Conservation (phyloP, 1,284 basidiomycete species). For the Cronartium quercuum region DNA sequence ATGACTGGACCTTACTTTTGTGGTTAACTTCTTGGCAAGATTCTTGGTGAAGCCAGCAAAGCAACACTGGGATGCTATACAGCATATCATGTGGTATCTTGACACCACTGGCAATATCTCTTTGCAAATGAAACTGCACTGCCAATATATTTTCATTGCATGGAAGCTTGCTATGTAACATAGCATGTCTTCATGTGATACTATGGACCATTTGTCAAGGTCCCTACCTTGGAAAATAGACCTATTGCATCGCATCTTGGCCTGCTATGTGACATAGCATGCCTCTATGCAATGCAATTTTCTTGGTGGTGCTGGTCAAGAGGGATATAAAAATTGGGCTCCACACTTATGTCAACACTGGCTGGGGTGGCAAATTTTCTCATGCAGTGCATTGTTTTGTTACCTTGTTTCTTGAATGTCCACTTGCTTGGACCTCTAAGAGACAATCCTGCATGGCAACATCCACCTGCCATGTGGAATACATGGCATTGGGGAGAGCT, state of each 20-base stretch:
- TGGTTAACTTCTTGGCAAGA: neutral
- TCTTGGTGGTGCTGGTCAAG: no score
- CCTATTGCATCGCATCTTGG: no score
- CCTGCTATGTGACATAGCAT: no score
- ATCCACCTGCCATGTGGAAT: no score
- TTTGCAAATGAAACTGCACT: no score
- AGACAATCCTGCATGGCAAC: neutral
- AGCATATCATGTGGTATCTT: constrained; percentile 56
- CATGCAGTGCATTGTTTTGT: neutral
- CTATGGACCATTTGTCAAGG: no score
- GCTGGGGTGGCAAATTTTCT: neutral
- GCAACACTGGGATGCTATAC: neutral
- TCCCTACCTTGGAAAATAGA: no score
- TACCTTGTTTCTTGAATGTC: neutral
- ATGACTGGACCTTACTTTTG: neutral
- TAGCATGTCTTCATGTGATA: no score
- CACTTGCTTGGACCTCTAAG: neutral
- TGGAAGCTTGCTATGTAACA: no score
- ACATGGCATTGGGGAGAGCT: neutral
- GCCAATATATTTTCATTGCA: no score
- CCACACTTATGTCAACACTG: neutral
- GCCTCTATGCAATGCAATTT: no score
- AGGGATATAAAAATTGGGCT: no score
- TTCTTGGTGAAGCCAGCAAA: neutral
- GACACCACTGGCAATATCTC: constrained; percentile 98